Evolutionary conservation across 129 eudicot species (phyloP), one percentile per base, ranked within the genome.

Genomic region (Glebionis coronaria): DNA sequence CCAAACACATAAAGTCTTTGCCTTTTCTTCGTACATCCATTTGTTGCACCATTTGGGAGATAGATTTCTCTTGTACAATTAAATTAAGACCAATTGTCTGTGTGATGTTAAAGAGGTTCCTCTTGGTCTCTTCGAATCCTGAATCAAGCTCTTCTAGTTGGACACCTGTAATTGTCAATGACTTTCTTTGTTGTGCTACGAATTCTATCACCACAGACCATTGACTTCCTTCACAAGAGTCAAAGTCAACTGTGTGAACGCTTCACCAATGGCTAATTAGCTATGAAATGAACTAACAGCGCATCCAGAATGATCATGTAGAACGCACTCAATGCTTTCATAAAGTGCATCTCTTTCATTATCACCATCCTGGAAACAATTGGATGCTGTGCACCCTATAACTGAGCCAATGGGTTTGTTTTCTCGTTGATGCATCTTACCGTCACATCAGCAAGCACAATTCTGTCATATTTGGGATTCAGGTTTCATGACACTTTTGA

Each of bases 171-270:
- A 88, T 49, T 60, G 61, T 82, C 31, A 88, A 53, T 0, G 56
- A 64, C 51, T 68, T 81, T 8, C 44, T 12, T 25, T 52, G 15
- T 14, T 40, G 55, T 56, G 82, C 59, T 21, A 88, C 52, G 46
- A 86, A 81, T 71, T 88, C 88, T 20, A 84, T 81, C 40, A 88
- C 61, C 1, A 71, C 56, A 35, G 88, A 75, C 95, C 90, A 88
- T 54, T 88, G 95, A 49, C 68, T 69, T 65, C 88, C 91, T 56
- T 80, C 74, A 57, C 86, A 76, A 9, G 80, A 20, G 27, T 88
- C 88, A 35, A 82, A 88, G 60, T 88, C 95, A 38, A 84, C 65
- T 23, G 82, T 69, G 53, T 77, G 82, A 20, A 84, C 16, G 80
- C 74, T 78, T 88, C 82, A 18, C 82, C 72, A 28, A 88, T 84